phyloP scores from a whole-genome alignment of 176 grass and related monocot genomes.

The Cymbopogon citratus region DNA sequence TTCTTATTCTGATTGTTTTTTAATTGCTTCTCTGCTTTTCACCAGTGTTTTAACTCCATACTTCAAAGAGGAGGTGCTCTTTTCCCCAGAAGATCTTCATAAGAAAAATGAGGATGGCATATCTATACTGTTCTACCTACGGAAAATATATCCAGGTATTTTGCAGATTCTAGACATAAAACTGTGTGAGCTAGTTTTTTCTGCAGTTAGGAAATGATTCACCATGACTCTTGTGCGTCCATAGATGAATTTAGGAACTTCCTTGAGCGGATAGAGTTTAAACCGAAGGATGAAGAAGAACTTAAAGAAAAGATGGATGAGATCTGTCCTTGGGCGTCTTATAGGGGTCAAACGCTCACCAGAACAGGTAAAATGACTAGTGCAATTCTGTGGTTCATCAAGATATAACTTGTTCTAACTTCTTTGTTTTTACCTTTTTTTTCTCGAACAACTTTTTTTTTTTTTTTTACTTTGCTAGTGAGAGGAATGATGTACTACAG shows the following conservation, averaged over 20 bases:
- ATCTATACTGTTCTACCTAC: constrained; percentile 86
- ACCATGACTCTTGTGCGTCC: constrained; percentile 10
- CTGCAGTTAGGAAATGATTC: constrained; percentile 16
- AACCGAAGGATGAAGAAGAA: constrained; percentile 16
- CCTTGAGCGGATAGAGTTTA: constrained; percentile 23
- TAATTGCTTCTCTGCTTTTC: constrained; percentile 13
- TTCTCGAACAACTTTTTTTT: constrained; percentile 5
- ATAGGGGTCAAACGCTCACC: constrained; percentile 77
- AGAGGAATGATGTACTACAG: constrained; percentile 99
- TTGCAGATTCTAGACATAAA: neutral
- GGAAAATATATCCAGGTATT: constrained; percentile 88
- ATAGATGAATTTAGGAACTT: constrained; percentile 93
- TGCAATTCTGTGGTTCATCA: neutral
- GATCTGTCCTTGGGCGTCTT: constrained; percentile 65
- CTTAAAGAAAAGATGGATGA: constrained; percentile 9
- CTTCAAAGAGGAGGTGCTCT: constrained; percentile 88
- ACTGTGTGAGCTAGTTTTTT: neutral
- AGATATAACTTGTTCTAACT: constrained; percentile 23
- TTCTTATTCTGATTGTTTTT: neutral
- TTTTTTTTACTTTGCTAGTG: constrained; percentile 44
- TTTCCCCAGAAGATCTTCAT: constrained; percentile 52
- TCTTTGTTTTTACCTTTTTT: constrained; percentile 8
- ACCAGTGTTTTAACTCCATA: constrained; percentile 96
- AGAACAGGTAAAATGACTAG: constrained; percentile 52
- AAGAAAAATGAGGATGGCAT: constrained; percentile 84